A percentile compares a stretch with the other conserved stretches of the same genome.
Evolutionary conservation across 805 yeast genomes (phyloP).

Genomic region (Hanseniaspora lachancei): DNA sequence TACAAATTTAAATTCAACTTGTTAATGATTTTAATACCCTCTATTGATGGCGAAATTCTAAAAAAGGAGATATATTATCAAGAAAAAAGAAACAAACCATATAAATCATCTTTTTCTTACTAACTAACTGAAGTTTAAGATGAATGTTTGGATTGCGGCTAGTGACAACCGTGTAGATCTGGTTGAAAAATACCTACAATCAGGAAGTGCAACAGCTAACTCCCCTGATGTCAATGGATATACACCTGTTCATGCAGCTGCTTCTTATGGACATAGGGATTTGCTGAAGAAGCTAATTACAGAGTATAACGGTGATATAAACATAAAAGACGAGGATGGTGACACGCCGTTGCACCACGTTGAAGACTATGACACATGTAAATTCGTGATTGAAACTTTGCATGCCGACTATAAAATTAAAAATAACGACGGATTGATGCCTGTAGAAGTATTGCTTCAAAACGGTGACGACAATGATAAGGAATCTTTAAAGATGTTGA

Average conservation of each 20-base stretch:
- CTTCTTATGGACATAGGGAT: slow-evolving; percentile 73
- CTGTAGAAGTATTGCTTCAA: slow-evolving; percentile 63
- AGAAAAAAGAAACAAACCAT: too few species aligned
- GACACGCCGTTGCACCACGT: slow-evolving; percentile 91
- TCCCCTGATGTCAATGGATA: slow-evolving; percentile 85
- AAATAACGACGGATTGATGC: slow-evolving; percentile 64
- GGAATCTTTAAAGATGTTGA: slow-evolving; percentile 45
- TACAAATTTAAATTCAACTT: neutral
- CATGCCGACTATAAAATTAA: slow-evolving; percentile 51
- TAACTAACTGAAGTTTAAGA: neutral
- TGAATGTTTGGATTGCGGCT: slow-evolving; percentile 89
- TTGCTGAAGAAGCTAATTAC: slow-evolving; percentile 32
- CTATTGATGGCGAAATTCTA: too few species aligned
- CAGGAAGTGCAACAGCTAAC: slow-evolving; percentile 48
- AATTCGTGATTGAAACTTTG: slow-evolving; percentile 48
- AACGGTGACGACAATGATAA: slow-evolving; percentile 50
- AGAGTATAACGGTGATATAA: slow-evolving; percentile 61
- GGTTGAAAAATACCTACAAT: slow-evolving; percentile 44
- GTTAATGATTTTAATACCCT: too few species aligned
- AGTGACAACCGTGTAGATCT: slow-evolving; percentile 59
- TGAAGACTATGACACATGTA: slow-evolving; percentile 58
- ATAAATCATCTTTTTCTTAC: too few species aligned
- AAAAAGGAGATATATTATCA: too few species aligned
- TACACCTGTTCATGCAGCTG: slow-evolving; percentile 96
- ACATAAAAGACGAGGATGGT: slow-evolving; percentile 75